These are phyloP conservation scores for Entoloma clypeatum DNA, from an alignment of 1,284 basidiomycete species.

Conservation along the genomic window DNA sequence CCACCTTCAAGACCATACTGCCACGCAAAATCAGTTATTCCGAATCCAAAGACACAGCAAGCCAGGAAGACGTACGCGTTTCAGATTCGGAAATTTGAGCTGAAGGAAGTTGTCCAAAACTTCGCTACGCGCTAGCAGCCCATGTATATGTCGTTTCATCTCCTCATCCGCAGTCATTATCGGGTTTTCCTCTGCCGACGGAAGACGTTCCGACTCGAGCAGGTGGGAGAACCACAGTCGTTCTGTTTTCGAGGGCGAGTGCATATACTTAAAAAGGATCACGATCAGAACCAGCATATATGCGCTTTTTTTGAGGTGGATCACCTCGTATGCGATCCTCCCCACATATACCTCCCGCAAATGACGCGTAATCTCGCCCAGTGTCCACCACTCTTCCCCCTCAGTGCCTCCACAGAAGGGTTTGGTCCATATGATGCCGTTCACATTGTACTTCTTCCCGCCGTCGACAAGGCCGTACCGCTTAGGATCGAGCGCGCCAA, in stretches of 20 bases:
- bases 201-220: constrained; percentile 60
- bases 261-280: constrained; percentile 61
- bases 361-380: constrained; percentile 67
- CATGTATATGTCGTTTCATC: constrained; percentile 58
- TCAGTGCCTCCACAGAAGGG: constrained; percentile 40
- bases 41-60: background rate
- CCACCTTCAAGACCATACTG: constrained; percentile 83
- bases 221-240: constrained; percentile 83
- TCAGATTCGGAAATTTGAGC: constrained; percentile 79
- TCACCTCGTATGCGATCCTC: constrained; percentile 76
- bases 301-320: background rate
- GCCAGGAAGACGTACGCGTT: constrained; percentile 44
- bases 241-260: constrained; percentile 76
- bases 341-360: constrained; percentile 75
- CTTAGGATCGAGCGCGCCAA: constrained; percentile 73
- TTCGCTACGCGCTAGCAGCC: constrained; percentile 71
- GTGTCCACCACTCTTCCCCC: constrained; percentile 58
- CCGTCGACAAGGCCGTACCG: constrained; percentile 71
- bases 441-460: constrained; percentile 59
- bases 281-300: background rate
- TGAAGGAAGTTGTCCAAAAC: constrained; percentile 81
- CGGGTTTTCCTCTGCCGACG: constrained; percentile 32
- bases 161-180: constrained; percentile 29
- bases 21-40: background rate
- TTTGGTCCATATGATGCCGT: constrained; percentile 77